These are phyloP conservation scores for Atalantia buxifolia DNA, from an alignment of 345 rosid species.

Conservation along the genomic window DNA sequence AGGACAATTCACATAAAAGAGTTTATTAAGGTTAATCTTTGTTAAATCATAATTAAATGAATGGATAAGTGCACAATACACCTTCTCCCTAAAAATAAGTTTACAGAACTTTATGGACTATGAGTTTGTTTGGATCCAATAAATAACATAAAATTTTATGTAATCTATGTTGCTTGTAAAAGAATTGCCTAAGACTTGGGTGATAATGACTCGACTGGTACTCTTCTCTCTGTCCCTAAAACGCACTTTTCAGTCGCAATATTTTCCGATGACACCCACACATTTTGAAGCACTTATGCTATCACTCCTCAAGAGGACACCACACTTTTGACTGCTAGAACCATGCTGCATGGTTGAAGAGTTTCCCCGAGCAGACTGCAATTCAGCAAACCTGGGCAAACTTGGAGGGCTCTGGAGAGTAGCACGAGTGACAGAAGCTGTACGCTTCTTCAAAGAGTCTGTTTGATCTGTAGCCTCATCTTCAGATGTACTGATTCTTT, in stretches of 20 bases:
- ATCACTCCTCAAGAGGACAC: slow-evolving; percentile 59
- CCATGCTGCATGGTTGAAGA: slow-evolving; percentile 34
- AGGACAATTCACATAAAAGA: background rate
- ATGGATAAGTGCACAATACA: background rate
- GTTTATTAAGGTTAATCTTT: background rate
- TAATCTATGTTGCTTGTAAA: background rate
- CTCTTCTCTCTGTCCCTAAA: background rate
- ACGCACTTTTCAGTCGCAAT: slow-evolving; percentile 11
- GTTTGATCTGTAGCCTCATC: slow-evolving; percentile 46
- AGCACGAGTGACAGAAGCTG: slow-evolving; percentile 39
- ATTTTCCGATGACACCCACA: slow-evolving; percentile 37
- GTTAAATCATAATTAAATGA: background rate
- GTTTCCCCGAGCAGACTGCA: slow-evolving; percentile 34
- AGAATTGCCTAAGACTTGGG: background rate
- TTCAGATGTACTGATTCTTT: slow-evolving; percentile 53
- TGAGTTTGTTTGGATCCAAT: background rate
- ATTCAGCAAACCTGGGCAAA: slow-evolving; percentile 20
- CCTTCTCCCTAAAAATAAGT: background rate
- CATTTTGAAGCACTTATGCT: slow-evolving; percentile 74
- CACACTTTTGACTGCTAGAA: slow-evolving; percentile 29
- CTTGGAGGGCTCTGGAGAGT: slow-evolving; percentile 43
- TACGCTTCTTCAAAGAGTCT: slow-evolving; percentile 27
- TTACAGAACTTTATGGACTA: background rate
- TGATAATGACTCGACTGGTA: background rate
- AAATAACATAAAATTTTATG: background rate